A percentile compares a stretch with the other conserved stretches of the same genome.
Conservation (phyloP, 225 moss, liverwort and hornwort genomes). For the Takakia lepidozioides region DNA sequence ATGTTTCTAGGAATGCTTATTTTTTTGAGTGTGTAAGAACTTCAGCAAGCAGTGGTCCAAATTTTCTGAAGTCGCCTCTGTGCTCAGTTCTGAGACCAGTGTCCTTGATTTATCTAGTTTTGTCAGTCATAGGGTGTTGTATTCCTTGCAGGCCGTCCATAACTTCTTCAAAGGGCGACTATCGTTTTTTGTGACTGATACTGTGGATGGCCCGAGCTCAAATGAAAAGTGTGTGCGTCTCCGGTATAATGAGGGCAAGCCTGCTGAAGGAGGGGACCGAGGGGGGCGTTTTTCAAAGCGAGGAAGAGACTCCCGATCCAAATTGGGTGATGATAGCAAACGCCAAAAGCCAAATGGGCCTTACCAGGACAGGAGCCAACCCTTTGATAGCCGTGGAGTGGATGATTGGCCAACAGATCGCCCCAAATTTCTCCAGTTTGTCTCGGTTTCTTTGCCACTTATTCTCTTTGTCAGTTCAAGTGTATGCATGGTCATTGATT, state of each 20-base stretch:
- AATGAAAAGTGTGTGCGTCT: conserved; percentile 80
- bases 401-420: conserved; percentile 68
- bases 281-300: conserved; percentile 42
- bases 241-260: conserved; percentile 49
- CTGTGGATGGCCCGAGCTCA: conserved; percentile 67
- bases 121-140: neutral
- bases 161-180: conserved; percentile 73
- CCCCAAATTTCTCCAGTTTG: conserved; percentile 76
- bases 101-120: too few species aligned
- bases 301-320: conserved; percentile 37
- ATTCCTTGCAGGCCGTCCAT: conserved; percentile 65
- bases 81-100: too few species aligned
- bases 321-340: conserved; percentile 42
- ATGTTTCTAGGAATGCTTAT: too few species aligned
- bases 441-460: conserved; percentile 13
- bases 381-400: conserved; percentile 65
- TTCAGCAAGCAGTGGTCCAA: too few species aligned
- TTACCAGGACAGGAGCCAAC: conserved; percentile 49
- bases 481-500: too few species aligned
- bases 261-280: conserved; percentile 15
- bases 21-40: too few species aligned
- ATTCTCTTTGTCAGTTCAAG: too few species aligned
- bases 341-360: conserved; percentile 55
- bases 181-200: conserved; percentile 74
- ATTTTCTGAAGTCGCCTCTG: too few species aligned